These are phyloP conservation scores for Chenopodium album DNA, from an alignment of 148 eudicot species.

Conservation along the genomic window DNA sequence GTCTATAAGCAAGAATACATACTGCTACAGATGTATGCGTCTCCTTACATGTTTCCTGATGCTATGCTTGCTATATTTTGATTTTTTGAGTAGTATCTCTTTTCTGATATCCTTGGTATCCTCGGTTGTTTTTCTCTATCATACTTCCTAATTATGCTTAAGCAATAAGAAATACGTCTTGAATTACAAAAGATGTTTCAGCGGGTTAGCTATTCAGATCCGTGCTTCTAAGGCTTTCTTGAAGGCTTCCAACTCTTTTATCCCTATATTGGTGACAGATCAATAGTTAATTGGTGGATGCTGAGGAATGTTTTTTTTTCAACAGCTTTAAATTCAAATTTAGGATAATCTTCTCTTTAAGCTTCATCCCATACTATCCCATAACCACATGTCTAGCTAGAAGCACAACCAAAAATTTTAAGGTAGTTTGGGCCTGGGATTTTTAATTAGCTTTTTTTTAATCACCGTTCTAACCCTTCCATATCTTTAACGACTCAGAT, in stretches of 20 bases:
- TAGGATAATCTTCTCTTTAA: background rate
- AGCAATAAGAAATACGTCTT: background rate
- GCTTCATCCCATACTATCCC: background rate
- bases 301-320: too few relatives aligned
- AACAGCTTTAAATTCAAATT: too few relatives aligned
- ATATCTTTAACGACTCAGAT: too few relatives aligned
- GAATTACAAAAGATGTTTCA: background rate
- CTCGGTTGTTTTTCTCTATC: background rate
- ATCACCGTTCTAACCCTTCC: background rate
- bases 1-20: background rate
- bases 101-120: background rate
- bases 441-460: too few relatives aligned
- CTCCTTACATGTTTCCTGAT: background rate
- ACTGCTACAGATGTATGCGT: background rate
- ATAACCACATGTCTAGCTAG: too few relatives aligned
- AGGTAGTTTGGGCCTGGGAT: too few relatives aligned
- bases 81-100: background rate
- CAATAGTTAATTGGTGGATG: background rate
- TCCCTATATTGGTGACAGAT: background rate
- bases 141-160: background rate
- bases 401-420: too few relatives aligned
- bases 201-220: conserved; percentile 8
- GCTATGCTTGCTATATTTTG: background rate
- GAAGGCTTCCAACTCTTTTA: background rate
- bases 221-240: conserved; percentile 4